Evolutionary conservation across 331 rosid genomes (phyloP).

Genomic region (Dryas integrifolia): DNA sequence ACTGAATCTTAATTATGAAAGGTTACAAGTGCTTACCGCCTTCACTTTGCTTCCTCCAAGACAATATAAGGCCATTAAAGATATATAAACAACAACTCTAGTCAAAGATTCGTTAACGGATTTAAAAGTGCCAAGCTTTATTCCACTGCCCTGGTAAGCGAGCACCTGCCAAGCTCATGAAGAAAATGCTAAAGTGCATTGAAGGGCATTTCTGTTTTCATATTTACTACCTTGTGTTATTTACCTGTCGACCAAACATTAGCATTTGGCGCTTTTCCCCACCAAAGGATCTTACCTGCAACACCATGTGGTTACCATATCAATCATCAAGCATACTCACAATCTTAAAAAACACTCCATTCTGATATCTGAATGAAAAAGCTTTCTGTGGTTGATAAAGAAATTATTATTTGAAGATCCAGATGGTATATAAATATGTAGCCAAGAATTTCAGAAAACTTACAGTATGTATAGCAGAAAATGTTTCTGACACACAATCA

Average conservation of each 20-base stretch:
- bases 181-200: slow-evolving; percentile 24
- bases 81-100: slow-evolving; percentile 85
- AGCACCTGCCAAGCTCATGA: slow-evolving; percentile 62
- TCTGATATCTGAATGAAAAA: slow-evolving; percentile 9
- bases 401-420: neutral
- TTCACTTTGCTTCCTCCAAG: slow-evolving; percentile 99
- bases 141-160: slow-evolving; percentile 80
- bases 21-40: slow-evolving; percentile 59
- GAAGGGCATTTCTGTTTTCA: slow-evolving; percentile 18
- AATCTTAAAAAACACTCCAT: slow-evolving; percentile 10
- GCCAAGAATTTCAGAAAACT: slow-evolving; percentile 32
- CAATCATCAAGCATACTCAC: slow-evolving; percentile 20
- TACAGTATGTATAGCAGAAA: slow-evolving; percentile 96
- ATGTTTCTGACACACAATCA: slow-evolving; percentile 87
- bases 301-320: slow-evolving; percentile 26
- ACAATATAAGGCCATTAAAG: slow-evolving; percentile 66
- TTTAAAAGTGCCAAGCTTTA: slow-evolving; percentile 81
- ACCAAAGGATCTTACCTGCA: slow-evolving; percentile 88
- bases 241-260: slow-evolving; percentile 76
- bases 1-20: slow-evolving; percentile 12
- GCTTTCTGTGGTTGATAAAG: neutral
- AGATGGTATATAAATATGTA: neutral
- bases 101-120: slow-evolving; percentile 86
- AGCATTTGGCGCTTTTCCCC: slow-evolving; percentile 95
- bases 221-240: slow-evolving; percentile 15